Base-by-base conservation (phyloP, 83 land plant species). In the Picea engelmannii region DNA sequence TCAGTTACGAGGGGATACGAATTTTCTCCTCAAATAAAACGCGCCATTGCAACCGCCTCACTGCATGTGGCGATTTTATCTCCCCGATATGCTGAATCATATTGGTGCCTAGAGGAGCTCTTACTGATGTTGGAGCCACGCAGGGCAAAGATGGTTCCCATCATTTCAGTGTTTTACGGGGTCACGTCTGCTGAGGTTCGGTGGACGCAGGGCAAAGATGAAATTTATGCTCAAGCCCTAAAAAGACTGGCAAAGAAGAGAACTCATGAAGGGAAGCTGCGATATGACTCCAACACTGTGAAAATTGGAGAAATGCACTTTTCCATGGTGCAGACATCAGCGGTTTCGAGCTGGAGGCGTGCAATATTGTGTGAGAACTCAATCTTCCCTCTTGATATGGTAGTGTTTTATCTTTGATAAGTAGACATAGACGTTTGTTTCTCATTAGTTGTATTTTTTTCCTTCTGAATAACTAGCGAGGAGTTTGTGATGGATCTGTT, bases 21-120 rank as follows among this genome's bases (percentile, higher is more conserved):
- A 12, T 38, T 69, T 5, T 42, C 74, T 17, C 5, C 44, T 35
- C n/a, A 42, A 35, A 69, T 69, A 5, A 16, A 35, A 69, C n/a
- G 35, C 4, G 74, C 74, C 18, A 40, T 70, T 42, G 47, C 2
- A 1, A 70, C 20, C 7, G 75, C 75, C 40, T 40, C 47, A 40
- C 44, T 70, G 17, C 44, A 70, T 18, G 40, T 70, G 16, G 75
- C 75, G 7, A 70, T 70, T 5, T 70, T 70, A 38, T 70, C 75
- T 7, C 13, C 38, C 17, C 17, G 20, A 15, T 70, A 70, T 70
- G 75, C 40, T 27, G 31, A 27, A 27, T 27, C 31, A 27, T 27
- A 27, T 27, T 27, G 31, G 31, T 27, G 31, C 31, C 40, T 70
- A 21, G 52, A n/a, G 2, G 75, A 70, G 47, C n/a, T 70, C 47